Percentiles rank a stretch among this genome's conserved stretches.
phyloP scores from a whole-genome alignment of 176 grass and related monocot genomes.

The Zoysia japonica region DNA sequence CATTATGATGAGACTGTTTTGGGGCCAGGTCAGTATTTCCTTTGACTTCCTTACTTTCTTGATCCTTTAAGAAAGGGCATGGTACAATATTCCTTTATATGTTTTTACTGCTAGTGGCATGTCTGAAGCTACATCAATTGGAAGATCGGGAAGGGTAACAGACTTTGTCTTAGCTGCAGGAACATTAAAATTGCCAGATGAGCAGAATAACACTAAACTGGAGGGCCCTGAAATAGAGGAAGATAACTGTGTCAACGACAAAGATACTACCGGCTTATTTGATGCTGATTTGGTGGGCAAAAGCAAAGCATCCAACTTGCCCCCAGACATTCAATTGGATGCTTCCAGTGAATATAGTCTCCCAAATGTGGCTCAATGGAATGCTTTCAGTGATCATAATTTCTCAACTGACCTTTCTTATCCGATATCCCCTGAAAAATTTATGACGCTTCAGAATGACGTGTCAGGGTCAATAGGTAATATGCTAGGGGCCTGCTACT shows the following conservation, averaged over 20 bases:
- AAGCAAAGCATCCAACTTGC: not conserved
- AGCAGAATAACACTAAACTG: not conserved
- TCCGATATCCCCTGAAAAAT: slow-evolving; percentile 2
- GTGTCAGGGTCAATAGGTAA: slow-evolving; percentile 25
- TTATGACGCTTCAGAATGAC: not conserved
- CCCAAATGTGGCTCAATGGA: not conserved
- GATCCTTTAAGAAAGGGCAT: not conserved
- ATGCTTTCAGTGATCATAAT: not conserved
- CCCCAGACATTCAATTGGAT: not conserved
- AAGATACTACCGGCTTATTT: not conserved
- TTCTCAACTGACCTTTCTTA: not conserved
- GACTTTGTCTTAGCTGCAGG: not conserved
- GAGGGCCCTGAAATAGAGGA: not conserved
- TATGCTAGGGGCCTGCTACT: not conserved
- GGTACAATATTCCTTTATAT: not conserved
- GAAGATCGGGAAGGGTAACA: not conserved
- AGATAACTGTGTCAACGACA: not conserved
- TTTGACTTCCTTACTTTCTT: not conserved
- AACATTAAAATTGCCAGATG: not conserved
- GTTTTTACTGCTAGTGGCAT: not conserved
- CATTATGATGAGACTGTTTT: not conserved
- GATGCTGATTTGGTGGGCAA: not conserved
- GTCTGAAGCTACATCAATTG: not conserved
- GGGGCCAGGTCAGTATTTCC: slow-evolving; percentile 21
- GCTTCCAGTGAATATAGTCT: not conserved